Percentiles rank a stretch among this genome's conserved stretches.
These are phyloP conservation scores for Rosa persica DNA, from an alignment of 306 rosid genomes.

Conservation along the genomic window DNA sequence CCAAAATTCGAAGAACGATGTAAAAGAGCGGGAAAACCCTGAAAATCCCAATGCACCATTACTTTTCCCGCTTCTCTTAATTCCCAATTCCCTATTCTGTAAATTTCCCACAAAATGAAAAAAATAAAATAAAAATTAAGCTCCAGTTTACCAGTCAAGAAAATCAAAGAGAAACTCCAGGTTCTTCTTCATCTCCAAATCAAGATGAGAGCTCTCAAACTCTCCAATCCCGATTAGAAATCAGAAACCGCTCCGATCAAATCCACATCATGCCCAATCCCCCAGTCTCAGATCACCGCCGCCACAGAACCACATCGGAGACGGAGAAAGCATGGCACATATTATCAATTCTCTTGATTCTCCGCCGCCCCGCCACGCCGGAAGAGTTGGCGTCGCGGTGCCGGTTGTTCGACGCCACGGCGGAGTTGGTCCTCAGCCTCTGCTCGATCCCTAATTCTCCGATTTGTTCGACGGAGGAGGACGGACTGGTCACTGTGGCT, in stretches of 20 bases:
- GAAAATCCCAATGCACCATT: background rate
- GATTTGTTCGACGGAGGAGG: slow-evolving; percentile 7
- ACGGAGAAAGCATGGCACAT: slow-evolving; percentile 35
- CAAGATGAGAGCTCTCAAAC: background rate
- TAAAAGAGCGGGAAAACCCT: background rate
- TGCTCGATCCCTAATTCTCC: slow-evolving; percentile 32
- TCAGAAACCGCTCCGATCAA: background rate
- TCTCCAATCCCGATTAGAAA: slow-evolving; percentile 6
- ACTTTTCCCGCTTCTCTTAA: background rate
- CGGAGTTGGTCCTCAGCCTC: slow-evolving; percentile 23
- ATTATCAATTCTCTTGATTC: slow-evolving; percentile 13
- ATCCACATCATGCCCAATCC: slow-evolving; percentile 1
- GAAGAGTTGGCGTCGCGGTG: slow-evolving; percentile 28
- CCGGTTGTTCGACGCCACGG: slow-evolving; percentile 17
- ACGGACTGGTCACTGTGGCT: slow-evolving; percentile 18
- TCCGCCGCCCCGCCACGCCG: slow-evolving; percentile 22
- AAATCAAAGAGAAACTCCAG: background rate
- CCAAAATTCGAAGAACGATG: background rate
- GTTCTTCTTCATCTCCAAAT: background rate
- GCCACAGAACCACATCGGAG: background rate
- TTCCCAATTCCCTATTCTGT: background rate
- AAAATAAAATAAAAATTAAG: background rate
- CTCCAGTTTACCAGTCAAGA: background rate
- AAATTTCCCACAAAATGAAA: background rate
- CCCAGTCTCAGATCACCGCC: background rate